Conservation (phyloP, 148 eudicot genomes). For the Fagopyrum esculentum region DNA sequence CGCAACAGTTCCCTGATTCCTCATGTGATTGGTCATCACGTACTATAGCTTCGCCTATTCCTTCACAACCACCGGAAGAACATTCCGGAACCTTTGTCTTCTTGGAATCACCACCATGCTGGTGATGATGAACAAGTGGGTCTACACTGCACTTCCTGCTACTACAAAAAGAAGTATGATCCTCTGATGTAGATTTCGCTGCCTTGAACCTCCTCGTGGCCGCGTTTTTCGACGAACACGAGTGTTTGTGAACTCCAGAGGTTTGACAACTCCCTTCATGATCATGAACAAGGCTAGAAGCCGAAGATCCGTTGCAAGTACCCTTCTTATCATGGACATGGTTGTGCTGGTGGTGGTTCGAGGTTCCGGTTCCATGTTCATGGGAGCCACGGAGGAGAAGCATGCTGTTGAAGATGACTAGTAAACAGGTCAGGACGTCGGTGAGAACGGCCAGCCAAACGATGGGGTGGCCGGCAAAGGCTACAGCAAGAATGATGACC, state of each 20-base stretch:
- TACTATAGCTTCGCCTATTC: neutral
- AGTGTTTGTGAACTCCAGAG: slow-evolving; percentile 5
- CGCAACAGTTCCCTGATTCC: neutral
- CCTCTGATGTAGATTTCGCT: neutral
- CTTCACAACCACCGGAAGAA: neutral
- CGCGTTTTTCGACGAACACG: neutral
- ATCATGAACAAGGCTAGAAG: neutral
- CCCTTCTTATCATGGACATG: slow-evolving; percentile 32
- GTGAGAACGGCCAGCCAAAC: slow-evolving; percentile 92
- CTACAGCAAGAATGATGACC: slow-evolving; percentile 54
- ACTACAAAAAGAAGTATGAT: neutral
- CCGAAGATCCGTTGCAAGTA: neutral
- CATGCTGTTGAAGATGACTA: slow-evolving; percentile 89
- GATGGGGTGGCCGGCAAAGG: slow-evolving; percentile 74
- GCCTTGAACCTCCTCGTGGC: slow-evolving; percentile 6
- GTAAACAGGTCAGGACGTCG: slow-evolving; percentile 66
- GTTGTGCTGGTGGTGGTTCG: slow-evolving; percentile 16
- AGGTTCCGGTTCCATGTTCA: slow-evolving; percentile 14
- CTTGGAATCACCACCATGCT: neutral
- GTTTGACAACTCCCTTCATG: slow-evolving; percentile 4
- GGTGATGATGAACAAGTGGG: slow-evolving; percentile 10
- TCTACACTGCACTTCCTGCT: slow-evolving; percentile 1
- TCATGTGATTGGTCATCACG: neutral
- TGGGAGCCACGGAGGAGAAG: slow-evolving; percentile 39
- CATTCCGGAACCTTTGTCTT: neutral